Percentiles rank a stretch among this genome's conserved stretches.
Conservation (phyloP, 306 rosid species). For the Prunus armeniaca region DNA sequence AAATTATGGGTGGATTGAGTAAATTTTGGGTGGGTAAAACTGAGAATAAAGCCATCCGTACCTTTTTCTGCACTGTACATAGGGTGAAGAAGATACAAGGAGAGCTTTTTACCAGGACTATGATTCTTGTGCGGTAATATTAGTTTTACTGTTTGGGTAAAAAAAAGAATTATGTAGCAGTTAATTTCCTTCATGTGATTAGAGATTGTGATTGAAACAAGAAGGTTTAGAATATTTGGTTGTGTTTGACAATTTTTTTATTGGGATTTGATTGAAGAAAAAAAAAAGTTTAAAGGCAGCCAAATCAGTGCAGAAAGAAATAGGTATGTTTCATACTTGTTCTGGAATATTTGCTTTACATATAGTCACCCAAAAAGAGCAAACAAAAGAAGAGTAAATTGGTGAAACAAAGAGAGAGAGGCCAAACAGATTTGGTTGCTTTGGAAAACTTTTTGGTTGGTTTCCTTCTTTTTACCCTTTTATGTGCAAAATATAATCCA, state of each 20-base stretch:
- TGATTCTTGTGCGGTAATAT: neutral
- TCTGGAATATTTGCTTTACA: conserved; percentile 42
- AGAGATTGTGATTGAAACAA: neutral
- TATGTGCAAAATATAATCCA: neutral
- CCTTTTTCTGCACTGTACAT: neutral
- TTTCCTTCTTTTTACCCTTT: neutral
- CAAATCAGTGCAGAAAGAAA: neutral
- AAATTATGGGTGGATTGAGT: conserved; percentile 5
- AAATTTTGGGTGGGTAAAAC: conserved; percentile 11
- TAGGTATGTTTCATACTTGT: neutral
- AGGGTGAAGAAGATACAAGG: neutral
- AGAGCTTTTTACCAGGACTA: neutral
- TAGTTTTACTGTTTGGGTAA: neutral
- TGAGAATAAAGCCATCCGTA: neutral
- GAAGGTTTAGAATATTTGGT: neutral
- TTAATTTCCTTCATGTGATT: neutral
- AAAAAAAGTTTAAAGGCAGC: neutral
- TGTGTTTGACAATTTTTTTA: neutral
- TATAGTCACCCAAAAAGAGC: conserved; percentile 35
- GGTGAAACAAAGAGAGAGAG: conserved; percentile 4
- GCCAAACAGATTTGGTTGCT: neutral
- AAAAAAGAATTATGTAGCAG: neutral
- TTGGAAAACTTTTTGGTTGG: neutral
- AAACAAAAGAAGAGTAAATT: conserved; percentile 5
- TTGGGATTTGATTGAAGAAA: neutral